Base-by-base conservation (phyloP, 75 land plant species). In the Pseudotsuga menziesii region DNA sequence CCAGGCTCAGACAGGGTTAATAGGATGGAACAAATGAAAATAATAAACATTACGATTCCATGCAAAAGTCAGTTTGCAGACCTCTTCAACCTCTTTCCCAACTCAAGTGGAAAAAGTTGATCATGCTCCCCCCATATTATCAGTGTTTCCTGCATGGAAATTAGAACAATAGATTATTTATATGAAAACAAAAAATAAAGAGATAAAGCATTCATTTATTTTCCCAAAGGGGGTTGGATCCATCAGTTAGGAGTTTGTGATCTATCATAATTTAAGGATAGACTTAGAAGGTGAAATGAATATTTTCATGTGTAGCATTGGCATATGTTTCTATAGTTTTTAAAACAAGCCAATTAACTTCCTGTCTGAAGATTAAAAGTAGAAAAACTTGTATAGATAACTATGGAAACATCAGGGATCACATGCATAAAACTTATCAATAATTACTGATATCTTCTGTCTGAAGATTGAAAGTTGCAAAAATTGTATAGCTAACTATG, bases 41-140 rank as follows among this genome's bases (percentile, higher is more conserved):
- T 7, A 41, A 52, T 22, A 8, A 17, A 29, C 35, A 76, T 14
- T 48, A 16, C 0, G 5, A 73, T 57, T 4, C 19, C 5, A 59
- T 29, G 41, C 16, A 76, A 76, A 7, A 57, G 41, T 12, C 32
- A n/a, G 32, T 35, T 76, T 8, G 48, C 77, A 72, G 4, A 88
- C 91, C 90, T 81, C 56, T 87, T 82, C 57, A 93, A 80, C 78
- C 90, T 84, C 73, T 87, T 75, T 3, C 80, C 95, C 82, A 93
- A 70, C 58, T 91, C 91, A 17, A 83, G 13, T 12, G 90, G 93
- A 78, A 93, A 93, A 36, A 93, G 78, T 75, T 78, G 76, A 76
- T 93, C 95, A 22, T 88, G 79, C 15, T 88, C 93, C n/a, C 95
- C 93, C 95, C 95, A 93, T 5, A 93, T 77, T 5, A 91, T 82